Conservation (phyloP, 2,329 filamentous ascomycete genomes). For the Colletotrichum sp. region DNA sequence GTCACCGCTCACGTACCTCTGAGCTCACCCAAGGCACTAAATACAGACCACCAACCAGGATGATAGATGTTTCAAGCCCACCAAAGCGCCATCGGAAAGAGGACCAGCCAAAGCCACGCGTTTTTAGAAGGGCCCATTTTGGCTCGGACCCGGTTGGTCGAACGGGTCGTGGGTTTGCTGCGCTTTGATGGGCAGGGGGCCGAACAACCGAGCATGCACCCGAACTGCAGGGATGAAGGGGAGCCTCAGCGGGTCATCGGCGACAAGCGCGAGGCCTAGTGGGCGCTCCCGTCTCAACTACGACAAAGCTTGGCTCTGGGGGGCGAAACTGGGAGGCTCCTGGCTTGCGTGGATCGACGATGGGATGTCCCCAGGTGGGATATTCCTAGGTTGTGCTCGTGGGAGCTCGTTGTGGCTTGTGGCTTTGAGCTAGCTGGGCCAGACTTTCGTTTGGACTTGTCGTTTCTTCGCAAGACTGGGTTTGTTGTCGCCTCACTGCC, state of each 20-base stretch:
- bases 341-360: not conserved
- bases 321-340: not conserved
- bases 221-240: not conserved
- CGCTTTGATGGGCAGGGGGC: constrained; percentile 2
- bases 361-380: not conserved
- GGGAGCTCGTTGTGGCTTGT: not conserved
- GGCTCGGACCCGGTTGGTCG: not conserved
- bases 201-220: not conserved
- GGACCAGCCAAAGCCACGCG: not conserved
- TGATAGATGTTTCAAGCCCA: not conserved
- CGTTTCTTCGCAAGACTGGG: not conserved
- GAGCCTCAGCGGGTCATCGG: not conserved
- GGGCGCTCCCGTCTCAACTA: not conserved
- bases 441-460: not conserved
- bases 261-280: not conserved
- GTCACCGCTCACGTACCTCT: not conserved
- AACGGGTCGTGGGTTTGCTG: not conserved
- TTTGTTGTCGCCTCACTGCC: not conserved
- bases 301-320: not conserved
- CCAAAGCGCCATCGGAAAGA: not conserved
- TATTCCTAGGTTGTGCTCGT: not conserved
- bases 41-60: not conserved
- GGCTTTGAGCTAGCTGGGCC: not conserved
- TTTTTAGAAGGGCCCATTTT: not conserved
- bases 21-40: not conserved